Evolutionary conservation across 371 early-diverging fungal genomes (phyloP).

Genomic region (Apophysomyces trapeziformis): DNA sequence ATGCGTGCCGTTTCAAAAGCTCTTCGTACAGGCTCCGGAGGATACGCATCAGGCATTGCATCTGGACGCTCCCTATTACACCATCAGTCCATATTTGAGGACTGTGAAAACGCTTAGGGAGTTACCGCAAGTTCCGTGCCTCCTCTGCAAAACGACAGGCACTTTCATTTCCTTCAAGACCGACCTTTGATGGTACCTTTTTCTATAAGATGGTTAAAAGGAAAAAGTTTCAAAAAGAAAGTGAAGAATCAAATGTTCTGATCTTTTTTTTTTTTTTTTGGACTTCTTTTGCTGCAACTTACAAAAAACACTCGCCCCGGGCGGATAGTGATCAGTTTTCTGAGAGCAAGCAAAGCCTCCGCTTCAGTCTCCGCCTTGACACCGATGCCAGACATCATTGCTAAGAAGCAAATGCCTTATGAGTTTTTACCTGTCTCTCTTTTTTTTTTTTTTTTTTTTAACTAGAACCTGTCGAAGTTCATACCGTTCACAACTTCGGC

Average conservation of each 20-base stretch:
- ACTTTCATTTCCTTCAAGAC: slow-evolving; percentile 7
- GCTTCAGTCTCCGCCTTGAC: slow-evolving; percentile 4
- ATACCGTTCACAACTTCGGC: slow-evolving; percentile 3
- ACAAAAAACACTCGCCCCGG: slow-evolving; percentile 3
- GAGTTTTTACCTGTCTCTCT: background rate
- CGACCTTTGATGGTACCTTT: slow-evolving; percentile 10
- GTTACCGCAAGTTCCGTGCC: slow-evolving; percentile 8
- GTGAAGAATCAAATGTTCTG: too few species aligned
- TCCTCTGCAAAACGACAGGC: slow-evolving; percentile 5
- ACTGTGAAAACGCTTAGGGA: background rate
- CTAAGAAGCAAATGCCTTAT: background rate
- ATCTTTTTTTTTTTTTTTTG: too few species aligned
- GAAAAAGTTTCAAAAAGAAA: too few species aligned
- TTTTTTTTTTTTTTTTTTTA: background rate
- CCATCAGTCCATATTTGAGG: background rate
- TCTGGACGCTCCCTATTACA: slow-evolving; percentile 6
- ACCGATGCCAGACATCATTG: slow-evolving; percentile 8
- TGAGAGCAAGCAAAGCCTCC: slow-evolving; percentile 7
- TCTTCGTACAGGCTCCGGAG: slow-evolving; percentile 8
- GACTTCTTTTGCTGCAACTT: background rate
- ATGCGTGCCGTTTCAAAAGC: slow-evolving; percentile 5
- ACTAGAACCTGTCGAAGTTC: background rate
- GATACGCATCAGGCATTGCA: background rate
- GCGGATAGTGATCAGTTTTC: background rate
- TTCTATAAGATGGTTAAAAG: background rate